Evolutionary conservation across 495 filamentous ascomycete genomes (phyloP).

Genomic region (Penicillium turbatum): DNA sequence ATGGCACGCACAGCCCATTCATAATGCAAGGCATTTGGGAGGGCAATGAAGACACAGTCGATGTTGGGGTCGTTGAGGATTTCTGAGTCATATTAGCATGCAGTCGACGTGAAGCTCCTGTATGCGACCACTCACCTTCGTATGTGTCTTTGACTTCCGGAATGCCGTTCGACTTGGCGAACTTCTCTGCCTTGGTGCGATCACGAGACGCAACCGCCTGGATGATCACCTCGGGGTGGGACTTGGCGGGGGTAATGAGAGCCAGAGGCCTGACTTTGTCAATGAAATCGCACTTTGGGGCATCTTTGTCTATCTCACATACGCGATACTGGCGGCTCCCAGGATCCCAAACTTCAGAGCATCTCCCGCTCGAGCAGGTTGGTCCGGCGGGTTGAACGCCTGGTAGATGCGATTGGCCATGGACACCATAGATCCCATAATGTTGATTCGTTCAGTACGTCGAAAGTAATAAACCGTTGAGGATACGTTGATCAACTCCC

Average conservation of each 20-base stretch:
- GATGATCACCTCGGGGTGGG: conserved; percentile 57
- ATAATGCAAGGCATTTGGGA: conserved; percentile 46
- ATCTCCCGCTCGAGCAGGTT: not conserved
- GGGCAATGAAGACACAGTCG: conserved; percentile 47
- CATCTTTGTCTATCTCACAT: not conserved
- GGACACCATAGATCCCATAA: not conserved
- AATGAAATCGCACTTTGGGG: not conserved
- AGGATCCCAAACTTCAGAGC: conserved; percentile 24
- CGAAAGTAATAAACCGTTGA: not conserved
- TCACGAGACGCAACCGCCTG: conserved; percentile 58
- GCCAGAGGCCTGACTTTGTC: conserved; percentile 40
- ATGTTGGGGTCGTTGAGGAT: conserved; percentile 19
- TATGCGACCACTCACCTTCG: conserved; percentile 22
- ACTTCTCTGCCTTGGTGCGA: conserved; percentile 45
- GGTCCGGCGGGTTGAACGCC: not conserved
- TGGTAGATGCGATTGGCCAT: not conserved
- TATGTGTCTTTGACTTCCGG: conserved; percentile 48
- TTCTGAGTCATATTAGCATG: conserved; percentile 9
- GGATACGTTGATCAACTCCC: not conserved
- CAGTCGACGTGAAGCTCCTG: too few species aligned
- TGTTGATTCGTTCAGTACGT: not conserved
- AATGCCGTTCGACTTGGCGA: conserved; percentile 56
- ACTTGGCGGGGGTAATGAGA: conserved; percentile 53
- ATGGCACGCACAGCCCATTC: conserved; percentile 42
- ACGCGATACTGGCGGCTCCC: conserved; percentile 33